Conservation (phyloP, 768 basidiomycete genomes). For the Auricularia heimuer region DNA sequence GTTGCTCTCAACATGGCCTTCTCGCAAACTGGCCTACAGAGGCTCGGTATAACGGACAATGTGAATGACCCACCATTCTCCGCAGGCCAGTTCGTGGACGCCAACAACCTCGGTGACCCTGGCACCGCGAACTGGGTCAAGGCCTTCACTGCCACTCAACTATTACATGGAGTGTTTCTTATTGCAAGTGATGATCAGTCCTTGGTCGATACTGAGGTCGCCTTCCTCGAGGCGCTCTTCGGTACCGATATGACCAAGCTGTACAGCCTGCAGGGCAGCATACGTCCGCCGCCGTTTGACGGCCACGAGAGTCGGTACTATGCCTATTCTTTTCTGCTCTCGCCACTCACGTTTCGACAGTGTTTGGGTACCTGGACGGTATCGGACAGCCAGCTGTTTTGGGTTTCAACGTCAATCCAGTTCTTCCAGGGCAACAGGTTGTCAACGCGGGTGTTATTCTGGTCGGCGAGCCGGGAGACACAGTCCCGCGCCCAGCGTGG, state of each 20-base stretch:
- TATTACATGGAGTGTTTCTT: conserved; percentile 40
- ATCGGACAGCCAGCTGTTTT: conserved; percentile 21
- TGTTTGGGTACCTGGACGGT: conserved; percentile 21
- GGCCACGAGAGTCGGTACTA: conserved; percentile 16
- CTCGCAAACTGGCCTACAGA: conserved; percentile 36
- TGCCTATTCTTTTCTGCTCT: not conserved
- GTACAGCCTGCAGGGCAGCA: conserved; percentile 25
- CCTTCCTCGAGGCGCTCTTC: conserved; percentile 23
- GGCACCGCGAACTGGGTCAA: conserved; percentile 34
- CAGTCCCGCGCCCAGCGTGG: conserved; percentile 21
- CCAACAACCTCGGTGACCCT: conserved; percentile 25
- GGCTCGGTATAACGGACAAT: conserved; percentile 30
- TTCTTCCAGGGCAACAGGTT: conserved; percentile 15
- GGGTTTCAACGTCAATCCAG: conserved; percentile 18
- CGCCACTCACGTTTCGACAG: conserved; percentile 4
- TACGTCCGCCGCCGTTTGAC: conserved; percentile 16
- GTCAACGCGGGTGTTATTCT: conserved; percentile 21
- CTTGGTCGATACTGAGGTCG: conserved; percentile 20
- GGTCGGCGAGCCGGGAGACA: conserved; percentile 13
- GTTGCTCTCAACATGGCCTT: conserved; percentile 45
- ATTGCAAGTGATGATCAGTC: conserved; percentile 36
- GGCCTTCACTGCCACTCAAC: conserved; percentile 30
- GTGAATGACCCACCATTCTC: conserved; percentile 30
- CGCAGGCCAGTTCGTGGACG: conserved; percentile 32
- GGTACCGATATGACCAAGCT: conserved; percentile 32